These are phyloP conservation scores for Cytospora mali DNA, from an alignment of 2,329 filamentous ascomycete genomes.

Conservation along the genomic window DNA sequence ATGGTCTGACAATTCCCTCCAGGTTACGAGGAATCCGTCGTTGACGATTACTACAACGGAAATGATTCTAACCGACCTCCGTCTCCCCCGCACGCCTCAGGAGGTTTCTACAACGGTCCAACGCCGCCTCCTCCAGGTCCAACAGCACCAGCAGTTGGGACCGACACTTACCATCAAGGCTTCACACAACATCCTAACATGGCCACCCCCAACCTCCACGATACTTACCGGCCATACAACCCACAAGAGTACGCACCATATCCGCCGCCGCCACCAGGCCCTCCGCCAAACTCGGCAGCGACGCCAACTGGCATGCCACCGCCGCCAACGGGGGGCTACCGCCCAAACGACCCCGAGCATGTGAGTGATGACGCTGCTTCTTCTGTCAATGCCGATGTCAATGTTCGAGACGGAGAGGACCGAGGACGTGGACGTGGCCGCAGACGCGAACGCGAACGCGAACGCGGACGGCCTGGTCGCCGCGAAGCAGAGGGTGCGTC, in stretches of 20 bases:
- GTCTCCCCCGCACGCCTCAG: constrained; percentile 54
- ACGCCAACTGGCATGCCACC: constrained; percentile 30
- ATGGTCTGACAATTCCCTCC: constrained; percentile 20
- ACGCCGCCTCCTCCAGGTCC: constrained; percentile 19
- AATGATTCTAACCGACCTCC: constrained; percentile 39
- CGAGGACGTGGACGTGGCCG: constrained; percentile 1
- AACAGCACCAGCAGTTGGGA: neutral
- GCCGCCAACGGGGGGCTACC: constrained; percentile 31
- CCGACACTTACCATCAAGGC: constrained; percentile 29
- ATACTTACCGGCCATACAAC: constrained; percentile 44
- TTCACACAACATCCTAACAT: constrained; percentile 44
- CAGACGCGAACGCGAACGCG: neutral
- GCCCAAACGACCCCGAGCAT: constrained; percentile 26
- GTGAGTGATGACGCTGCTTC: constrained; percentile 28
- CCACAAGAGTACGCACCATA: constrained; percentile 48
- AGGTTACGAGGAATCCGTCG: constrained; percentile 43
- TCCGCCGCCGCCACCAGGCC: constrained; percentile 43
- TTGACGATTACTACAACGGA: constrained; percentile 42
- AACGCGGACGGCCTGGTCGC: constrained; percentile 4
- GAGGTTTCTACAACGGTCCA: constrained; percentile 53
- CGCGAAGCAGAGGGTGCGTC: constrained; percentile 23
- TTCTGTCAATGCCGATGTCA: constrained; percentile 20
- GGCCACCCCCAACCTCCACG: constrained; percentile 37
- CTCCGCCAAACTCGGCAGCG: constrained; percentile 34
- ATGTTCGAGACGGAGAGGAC: constrained; percentile 4